Evolutionary conservation across 768 basidiomycete genomes (phyloP), one percentile per base, ranked within the genome.

Genomic region (Tricholoma sp.): DNA sequence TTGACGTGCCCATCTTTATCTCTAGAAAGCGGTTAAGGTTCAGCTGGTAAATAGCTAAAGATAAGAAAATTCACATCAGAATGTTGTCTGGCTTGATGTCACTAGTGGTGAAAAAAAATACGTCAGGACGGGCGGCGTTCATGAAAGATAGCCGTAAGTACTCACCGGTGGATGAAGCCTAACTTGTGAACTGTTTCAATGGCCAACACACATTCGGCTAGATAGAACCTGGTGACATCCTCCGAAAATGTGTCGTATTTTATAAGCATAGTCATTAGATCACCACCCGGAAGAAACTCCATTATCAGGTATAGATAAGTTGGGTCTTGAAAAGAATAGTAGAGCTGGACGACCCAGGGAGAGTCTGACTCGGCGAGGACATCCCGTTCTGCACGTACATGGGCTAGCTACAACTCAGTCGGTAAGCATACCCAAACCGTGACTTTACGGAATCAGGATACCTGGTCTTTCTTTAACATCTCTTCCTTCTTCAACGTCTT

Each of bases 61-160:
- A 82, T 85, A 53, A 88, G 9, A 14, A 35, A n/a, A 57, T 73
- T 52, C 55, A 79, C 79, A 83, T 80, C 18, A 83, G 66, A 35
- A 83, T 97, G 69, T 99, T 99, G 74, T 99, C 96, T 16, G 96
- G 96, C 73, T 99, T 99, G 73, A 99, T 98, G 69, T 99, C 96
- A 63, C 96, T 96, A 72, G 49, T 45, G 52, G 47, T 11, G 53
- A 52, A 32, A 54, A 50, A 52, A 32, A 54, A 50, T 22, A 32
- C 50, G n/a, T 56, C 47, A 52, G 53, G 5, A 3, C 24, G 5
- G 24, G 58, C 14, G 12, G 32, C 24, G 49, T 24, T 22, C 56
- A 18, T 29, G 12, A 50, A 46, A 29, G 16, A 50, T 10, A 27
- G n/a, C 29, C 5, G 3, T 29, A n/a, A 18, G n/a, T 52, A 63